Percentiles rank a stretch among this genome's conserved stretches.
phyloP scores from a whole-genome alignment of 2,329 filamentous ascomycete species.

The Aspergillus sergii region DNA sequence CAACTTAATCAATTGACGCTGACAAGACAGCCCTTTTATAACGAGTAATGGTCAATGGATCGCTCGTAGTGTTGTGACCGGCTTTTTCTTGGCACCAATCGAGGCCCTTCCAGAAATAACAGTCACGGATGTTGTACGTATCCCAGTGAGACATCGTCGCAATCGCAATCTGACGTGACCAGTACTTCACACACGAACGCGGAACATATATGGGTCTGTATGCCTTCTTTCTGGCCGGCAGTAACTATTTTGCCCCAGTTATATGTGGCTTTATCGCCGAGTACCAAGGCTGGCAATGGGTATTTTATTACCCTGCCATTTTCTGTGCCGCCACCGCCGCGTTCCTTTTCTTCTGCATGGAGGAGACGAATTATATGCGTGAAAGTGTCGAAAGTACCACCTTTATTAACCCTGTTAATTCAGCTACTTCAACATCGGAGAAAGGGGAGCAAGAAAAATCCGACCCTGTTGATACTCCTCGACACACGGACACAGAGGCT shows the following conservation, averaged over 20 bases:
- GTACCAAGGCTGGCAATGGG: conserved; percentile 51
- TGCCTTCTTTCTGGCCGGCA: conserved; percentile 44
- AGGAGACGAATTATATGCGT: conserved; percentile 56
- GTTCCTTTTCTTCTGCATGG: conserved; percentile 58
- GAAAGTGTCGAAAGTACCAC: conserved; percentile 17
- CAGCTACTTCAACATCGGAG: conserved; percentile 14
- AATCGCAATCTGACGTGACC: background rate
- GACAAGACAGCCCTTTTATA: conserved; percentile 31
- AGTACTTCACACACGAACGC: conserved; percentile 48
- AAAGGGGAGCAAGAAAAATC: conserved; percentile 25
- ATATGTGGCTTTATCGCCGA: conserved; percentile 52
- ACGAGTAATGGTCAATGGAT: conserved; percentile 42
- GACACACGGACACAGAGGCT: conserved; percentile 15
- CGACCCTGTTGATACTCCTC: conserved; percentile 2
- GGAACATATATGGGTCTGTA: conserved; percentile 46
- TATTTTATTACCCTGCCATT: conserved; percentile 56
- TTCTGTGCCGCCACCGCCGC: conserved; percentile 50
- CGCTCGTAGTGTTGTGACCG: conserved; percentile 38
- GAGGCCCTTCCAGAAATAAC: conserved; percentile 46
- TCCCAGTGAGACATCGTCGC: background rate
- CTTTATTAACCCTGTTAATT: background rate
- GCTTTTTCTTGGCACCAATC: conserved; percentile 45
- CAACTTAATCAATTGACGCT: conserved; percentile 1
- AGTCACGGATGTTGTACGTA: conserved; percentile 45
- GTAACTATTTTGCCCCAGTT: conserved; percentile 49